phyloP scores from a whole-genome alignment of 441 rosid species.

The Jatropha podagrica region DNA sequence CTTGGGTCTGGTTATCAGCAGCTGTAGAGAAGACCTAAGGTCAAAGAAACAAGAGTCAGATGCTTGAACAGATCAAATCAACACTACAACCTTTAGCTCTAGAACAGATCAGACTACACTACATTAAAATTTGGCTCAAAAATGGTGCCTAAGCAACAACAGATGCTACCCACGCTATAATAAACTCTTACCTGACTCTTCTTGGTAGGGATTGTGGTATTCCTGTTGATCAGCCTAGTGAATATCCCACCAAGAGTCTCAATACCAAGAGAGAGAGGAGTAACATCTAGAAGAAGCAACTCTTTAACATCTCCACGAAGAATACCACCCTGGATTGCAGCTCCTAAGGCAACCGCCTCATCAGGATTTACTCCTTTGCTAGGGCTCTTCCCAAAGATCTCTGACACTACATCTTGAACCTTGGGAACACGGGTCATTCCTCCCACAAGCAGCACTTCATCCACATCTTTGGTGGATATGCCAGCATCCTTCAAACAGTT shows the following conservation, averaged over 20 bases:
- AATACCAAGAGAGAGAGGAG: constrained; percentile 93
- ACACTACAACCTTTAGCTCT: not conserved
- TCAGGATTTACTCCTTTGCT: constrained; percentile 98
- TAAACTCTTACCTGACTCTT: constrained; percentile 78
- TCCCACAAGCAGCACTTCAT: constrained; percentile 94
- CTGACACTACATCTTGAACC: constrained; percentile 76
- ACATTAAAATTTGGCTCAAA: not conserved
- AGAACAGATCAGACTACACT: not conserved
- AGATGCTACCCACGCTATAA: not conserved
- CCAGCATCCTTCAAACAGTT: constrained; percentile 92
- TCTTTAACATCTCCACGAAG: constrained; percentile 98
- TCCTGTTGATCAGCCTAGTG: constrained; percentile 77
- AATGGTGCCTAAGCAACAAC: not conserved
- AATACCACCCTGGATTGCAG: constrained; percentile 96
- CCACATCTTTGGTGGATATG: constrained; percentile 69
- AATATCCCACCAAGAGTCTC: constrained; percentile 96
- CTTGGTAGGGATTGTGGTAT: constrained; percentile 97
- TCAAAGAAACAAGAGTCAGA: constrained; percentile 1
- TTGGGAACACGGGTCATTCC: constrained; percentile 99
- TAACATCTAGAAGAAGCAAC: constrained; percentile 83
- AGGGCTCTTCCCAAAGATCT: constrained; percentile 83
- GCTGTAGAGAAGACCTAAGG: constrained; percentile 90
- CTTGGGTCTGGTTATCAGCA: constrained; percentile 96
- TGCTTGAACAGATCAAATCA: not conserved
- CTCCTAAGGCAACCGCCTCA: constrained; percentile 98